These are phyloP conservation scores for Eucalyptus grandis DNA, from an alignment of 345 rosid genomes.

Conservation along the genomic window DNA sequence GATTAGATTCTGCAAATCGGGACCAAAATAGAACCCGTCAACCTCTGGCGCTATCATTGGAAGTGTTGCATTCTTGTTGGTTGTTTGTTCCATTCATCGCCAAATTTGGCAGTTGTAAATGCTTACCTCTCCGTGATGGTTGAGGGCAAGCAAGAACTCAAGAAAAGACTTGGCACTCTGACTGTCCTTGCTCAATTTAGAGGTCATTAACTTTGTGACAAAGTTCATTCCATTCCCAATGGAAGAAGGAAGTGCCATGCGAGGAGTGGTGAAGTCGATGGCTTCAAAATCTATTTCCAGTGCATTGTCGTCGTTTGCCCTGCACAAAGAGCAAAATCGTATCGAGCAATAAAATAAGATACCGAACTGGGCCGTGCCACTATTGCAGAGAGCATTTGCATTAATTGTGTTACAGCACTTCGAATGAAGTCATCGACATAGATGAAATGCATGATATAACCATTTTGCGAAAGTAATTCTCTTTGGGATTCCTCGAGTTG, in stretches of 20 bases:
- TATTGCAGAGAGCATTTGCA: neutral
- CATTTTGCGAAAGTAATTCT: neutral
- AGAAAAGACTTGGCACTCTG: slow-evolving; percentile 27
- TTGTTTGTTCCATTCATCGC: neutral
- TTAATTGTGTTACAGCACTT: neutral
- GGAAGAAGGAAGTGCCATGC: slow-evolving; percentile 57
- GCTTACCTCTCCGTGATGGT: slow-evolving; percentile 69
- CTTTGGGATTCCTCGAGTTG: neutral
- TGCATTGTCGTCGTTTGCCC: slow-evolving; percentile 7
- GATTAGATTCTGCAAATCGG: slow-evolving; percentile 47
- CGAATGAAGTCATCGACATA: neutral
- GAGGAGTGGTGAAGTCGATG: slow-evolving; percentile 56
- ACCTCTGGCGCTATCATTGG: neutral
- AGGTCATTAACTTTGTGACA: slow-evolving; percentile 55
- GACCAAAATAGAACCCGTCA: neutral
- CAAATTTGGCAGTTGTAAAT: neutral
- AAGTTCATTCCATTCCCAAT: slow-evolving; percentile 68
- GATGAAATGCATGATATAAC: neutral
- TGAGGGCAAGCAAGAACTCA: slow-evolving; percentile 49
- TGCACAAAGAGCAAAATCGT: neutral
- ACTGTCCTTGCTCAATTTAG: slow-evolving; percentile 30
- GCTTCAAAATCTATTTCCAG: slow-evolving; percentile 85
- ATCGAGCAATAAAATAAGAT: neutral
- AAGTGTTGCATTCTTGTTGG: neutral
- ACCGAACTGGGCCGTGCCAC: neutral